Percentiles rank a stretch among this genome's conserved stretches.
Conservation (phyloP, 371 early-diverging fungal genomes). For the Mortierella sp. region DNA sequence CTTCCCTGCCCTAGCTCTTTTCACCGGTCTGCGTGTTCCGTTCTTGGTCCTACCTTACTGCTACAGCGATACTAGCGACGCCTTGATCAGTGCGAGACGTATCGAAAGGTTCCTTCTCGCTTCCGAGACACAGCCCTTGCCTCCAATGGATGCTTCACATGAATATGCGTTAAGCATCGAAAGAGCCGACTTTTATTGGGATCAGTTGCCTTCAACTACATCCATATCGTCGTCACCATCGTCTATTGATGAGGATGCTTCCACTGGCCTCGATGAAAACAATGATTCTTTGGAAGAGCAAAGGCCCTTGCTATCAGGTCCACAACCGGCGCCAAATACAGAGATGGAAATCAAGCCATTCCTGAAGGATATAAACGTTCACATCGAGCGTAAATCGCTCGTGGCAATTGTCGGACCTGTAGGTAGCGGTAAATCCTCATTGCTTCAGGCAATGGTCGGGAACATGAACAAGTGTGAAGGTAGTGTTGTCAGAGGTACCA, state of each 20-base stretch:
- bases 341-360: conserved; percentile 2
- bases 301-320: conserved; percentile 13
- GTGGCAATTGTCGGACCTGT: conserved; percentile 86
- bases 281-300: conserved; percentile 12
- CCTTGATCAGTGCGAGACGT: conserved; percentile 70
- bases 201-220: conserved; percentile 24
- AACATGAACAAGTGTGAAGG: conserved; percentile 53
- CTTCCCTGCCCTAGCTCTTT: conserved; percentile 59
- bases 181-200: conserved; percentile 72
- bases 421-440: conserved; percentile 77
- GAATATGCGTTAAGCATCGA: conserved; percentile 50
- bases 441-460: conserved; percentile 68
- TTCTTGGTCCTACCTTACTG: conserved; percentile 75
- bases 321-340: neutral
- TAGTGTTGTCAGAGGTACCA: conserved; percentile 22
- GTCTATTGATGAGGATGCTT: neutral
- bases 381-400: conserved; percentile 68
- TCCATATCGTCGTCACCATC: neutral
- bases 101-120: conserved; percentile 70
- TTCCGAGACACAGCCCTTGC: conserved; percentile 62
- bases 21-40: conserved; percentile 67
- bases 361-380: conserved; percentile 68
- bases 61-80: conserved; percentile 67
- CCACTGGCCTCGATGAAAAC: neutral
- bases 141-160: conserved; percentile 47